Evolutionary conservation across 2,329 filamentous ascomycete genomes (phyloP).

Genomic region (Colletotrichum sojae): DNA sequence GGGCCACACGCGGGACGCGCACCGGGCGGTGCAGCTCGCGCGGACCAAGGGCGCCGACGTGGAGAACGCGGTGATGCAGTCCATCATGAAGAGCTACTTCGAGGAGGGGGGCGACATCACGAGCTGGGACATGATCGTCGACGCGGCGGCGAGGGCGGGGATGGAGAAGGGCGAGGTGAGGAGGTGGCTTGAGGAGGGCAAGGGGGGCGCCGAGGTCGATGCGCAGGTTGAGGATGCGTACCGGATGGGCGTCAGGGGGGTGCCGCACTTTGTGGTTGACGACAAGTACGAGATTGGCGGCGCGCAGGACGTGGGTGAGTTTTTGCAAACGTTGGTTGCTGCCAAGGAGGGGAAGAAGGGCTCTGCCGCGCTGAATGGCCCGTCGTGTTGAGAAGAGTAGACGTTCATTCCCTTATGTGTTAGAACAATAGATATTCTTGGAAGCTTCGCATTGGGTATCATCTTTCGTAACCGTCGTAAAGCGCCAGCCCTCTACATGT

Average conservation of each 20-base stretch:
- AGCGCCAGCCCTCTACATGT: conserved; percentile 57
- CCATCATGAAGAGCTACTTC: conserved; percentile 77
- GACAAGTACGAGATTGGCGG: conserved; percentile 77
- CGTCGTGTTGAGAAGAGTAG: conserved; percentile 19
- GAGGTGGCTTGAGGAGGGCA: conserved; percentile 66
- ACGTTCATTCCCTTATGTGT: neutral
- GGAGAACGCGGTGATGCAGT: conserved; percentile 73
- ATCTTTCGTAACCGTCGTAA: conserved; percentile 17
- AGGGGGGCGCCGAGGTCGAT: conserved; percentile 71
- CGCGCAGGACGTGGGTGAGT: conserved; percentile 78
- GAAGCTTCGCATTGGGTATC: conserved; percentile 37
- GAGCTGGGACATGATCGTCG: conserved; percentile 64
- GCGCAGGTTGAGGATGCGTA: conserved; percentile 67
- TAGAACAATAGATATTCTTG: conserved; percentile 19
- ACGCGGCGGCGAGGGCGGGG: conserved; percentile 68
- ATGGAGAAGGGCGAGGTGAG: conserved; percentile 66
- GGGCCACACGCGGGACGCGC: conserved; percentile 85
- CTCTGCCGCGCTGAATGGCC: conserved; percentile 19
- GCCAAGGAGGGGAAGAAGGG: conserved; percentile 51
- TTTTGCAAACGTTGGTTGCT: conserved; percentile 75
- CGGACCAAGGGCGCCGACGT: conserved; percentile 62
- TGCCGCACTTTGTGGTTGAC: conserved; percentile 83
- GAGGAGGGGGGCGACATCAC: conserved; percentile 77
- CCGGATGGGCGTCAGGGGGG: conserved; percentile 70
- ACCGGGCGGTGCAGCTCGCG: conserved; percentile 81